Conservation (phyloP, 2,329 filamentous ascomycete genomes). For the Pseudogymnoascus sp. region DNA sequence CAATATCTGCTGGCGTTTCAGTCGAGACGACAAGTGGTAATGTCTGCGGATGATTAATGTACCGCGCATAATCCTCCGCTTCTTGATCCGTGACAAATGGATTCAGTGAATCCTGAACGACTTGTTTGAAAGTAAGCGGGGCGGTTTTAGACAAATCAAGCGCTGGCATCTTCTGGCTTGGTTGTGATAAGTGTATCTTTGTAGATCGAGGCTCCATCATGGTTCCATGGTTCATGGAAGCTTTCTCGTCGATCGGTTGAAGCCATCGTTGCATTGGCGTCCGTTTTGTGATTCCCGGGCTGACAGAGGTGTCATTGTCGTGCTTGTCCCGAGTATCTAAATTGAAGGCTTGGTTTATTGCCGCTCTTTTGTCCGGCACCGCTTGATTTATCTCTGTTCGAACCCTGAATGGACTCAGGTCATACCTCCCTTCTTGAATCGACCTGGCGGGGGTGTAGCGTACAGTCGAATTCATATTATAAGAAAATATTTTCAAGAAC, state of each 20-base stretch:
- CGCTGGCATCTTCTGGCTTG: constrained; percentile 46
- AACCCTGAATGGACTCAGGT: constrained; percentile 81
- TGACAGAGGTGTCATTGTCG: constrained; percentile 37
- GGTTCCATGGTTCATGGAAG: constrained; percentile 37
- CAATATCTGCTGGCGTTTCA: constrained; percentile 52
- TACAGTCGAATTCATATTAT: constrained; percentile 83
- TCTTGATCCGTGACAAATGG: constrained; percentile 72
- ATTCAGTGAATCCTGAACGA: constrained; percentile 77
- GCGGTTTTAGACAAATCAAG: constrained; percentile 74
- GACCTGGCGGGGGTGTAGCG: constrained; percentile 72
- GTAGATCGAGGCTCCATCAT: constrained; percentile 41
- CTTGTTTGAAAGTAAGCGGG: constrained; percentile 81
- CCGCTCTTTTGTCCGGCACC: constrained; percentile 50
- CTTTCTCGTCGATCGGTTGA: constrained; percentile 36
- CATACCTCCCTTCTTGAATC: constrained; percentile 65
- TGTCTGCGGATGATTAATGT: constrained; percentile 81
- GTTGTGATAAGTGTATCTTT: constrained; percentile 19
- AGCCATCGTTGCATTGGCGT: constrained; percentile 56
- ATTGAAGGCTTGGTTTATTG: constrained; percentile 63
- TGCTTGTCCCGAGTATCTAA: constrained; percentile 48
- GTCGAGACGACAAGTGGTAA: constrained; percentile 73
- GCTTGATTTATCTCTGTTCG: constrained; percentile 57
- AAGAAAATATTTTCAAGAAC: constrained; percentile 85
- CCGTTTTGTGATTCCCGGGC: constrained; percentile 35
- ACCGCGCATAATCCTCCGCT: constrained; percentile 77